These are phyloP conservation scores for Veloporphyrellus conicus DNA, from an alignment of 1,284 basidiomycete species.

Conservation along the genomic window DNA sequence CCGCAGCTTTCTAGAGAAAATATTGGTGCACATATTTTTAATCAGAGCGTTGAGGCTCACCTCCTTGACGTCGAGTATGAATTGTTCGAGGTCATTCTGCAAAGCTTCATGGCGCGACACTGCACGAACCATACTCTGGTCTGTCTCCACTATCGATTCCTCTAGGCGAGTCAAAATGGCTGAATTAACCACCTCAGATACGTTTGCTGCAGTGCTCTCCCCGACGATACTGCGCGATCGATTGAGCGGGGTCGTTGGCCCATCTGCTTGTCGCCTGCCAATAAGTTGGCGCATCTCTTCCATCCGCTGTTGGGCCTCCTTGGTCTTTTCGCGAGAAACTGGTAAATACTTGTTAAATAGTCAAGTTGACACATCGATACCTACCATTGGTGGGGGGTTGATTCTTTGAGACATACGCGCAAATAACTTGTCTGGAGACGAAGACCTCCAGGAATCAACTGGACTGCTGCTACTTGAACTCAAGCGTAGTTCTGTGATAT, in stretches of 20 bases:
- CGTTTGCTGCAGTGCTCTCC: conserved; percentile 22
- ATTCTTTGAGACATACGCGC: conserved; percentile 42
- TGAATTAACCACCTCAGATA: conserved; percentile 26
- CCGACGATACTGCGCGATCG: conserved; percentile 35
- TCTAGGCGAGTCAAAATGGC: conserved; percentile 41
- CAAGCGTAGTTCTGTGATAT: conserved; percentile 43
- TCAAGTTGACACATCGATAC: conserved; percentile 14
- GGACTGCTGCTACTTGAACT: conserved; percentile 20
- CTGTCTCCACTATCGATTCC: conserved; percentile 53
- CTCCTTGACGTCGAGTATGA: conserved; percentile 54
- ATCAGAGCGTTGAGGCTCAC: conserved; percentile 33
- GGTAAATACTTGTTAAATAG: conserved; percentile 10
- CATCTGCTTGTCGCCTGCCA: conserved; percentile 51
- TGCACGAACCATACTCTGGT: conserved; percentile 50
- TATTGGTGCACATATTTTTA: not conserved
- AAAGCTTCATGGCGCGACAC: conserved; percentile 51
- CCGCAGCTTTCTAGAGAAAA: conserved; percentile 45
- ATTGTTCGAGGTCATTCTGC: conserved; percentile 43
- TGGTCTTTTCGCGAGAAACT: conserved; percentile 48
- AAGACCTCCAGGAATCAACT: conserved; percentile 40
- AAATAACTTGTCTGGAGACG: conserved; percentile 53
- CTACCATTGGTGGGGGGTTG: conserved; percentile 41
- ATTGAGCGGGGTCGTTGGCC: conserved; percentile 40
- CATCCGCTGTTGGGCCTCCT: conserved; percentile 67
- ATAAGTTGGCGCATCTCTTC: conserved; percentile 76